A percentile compares a stretch with the other conserved stretches of the same genome.
Conservation (phyloP, 305 asterid species). For the Vinca major region DNA sequence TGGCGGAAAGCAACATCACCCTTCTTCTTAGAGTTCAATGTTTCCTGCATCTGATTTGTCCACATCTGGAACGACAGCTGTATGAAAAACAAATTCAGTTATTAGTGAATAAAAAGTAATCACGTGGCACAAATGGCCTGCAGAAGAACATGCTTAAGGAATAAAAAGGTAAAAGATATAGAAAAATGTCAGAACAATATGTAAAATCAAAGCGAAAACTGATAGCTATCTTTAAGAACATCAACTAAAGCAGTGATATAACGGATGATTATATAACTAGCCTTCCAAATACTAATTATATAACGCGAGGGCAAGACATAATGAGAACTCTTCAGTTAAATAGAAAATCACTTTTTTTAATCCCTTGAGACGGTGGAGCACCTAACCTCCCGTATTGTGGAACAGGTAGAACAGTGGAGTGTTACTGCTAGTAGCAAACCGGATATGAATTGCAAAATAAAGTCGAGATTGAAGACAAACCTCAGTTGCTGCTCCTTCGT, state of each 20-base stretch:
- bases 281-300: not conserved
- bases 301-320: too few relatives aligned
- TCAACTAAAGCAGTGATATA: not conserved
- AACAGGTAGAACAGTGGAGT: not conserved
- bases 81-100: conserved; percentile 12
- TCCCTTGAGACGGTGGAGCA: too few relatives aligned
- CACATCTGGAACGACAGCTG: conserved; percentile 96
- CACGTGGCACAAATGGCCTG: not conserved
- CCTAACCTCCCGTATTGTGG: not conserved
- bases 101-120: not conserved
- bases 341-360: too few relatives aligned
- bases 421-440: not conserved
- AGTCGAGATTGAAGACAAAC: conserved; percentile 33
- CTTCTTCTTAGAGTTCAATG: conserved; percentile 79
- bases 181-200: not conserved
- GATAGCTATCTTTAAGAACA: too few relatives aligned
- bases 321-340: not conserved
- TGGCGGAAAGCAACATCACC: conserved; percentile 83
- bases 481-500: conserved; percentile 96
- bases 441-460: not conserved
- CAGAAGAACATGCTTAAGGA: not conserved
- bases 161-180: not conserved
- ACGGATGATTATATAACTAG: not conserved
- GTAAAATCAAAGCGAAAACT: not conserved
- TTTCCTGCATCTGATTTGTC: conserved; percentile 95